Evolutionary conservation across 2,329 filamentous ascomycete genomes (phyloP).

Genomic region (Beauveria rudraprayagi): DNA sequence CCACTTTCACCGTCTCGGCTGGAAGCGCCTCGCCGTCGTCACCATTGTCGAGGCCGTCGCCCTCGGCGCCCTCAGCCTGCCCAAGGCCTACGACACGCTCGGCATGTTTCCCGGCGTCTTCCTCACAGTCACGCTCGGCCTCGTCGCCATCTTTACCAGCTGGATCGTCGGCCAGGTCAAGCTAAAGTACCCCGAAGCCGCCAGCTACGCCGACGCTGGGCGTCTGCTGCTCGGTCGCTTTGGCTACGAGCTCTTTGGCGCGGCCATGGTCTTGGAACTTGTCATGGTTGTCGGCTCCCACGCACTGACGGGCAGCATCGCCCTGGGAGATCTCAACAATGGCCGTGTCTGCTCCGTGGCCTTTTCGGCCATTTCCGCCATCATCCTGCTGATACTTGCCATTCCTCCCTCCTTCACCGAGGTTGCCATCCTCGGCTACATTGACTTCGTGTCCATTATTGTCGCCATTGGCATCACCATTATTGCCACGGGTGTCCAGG

Average conservation of each 20-base stretch:
- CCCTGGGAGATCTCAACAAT: slow-evolving; percentile 51
- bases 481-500: slow-evolving; percentile 46
- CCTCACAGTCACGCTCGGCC: slow-evolving; percentile 13
- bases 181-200: slow-evolving; percentile 41
- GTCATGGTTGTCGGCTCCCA: slow-evolving; percentile 61
- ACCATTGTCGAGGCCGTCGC: slow-evolving; percentile 45
- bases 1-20: slow-evolving; percentile 40
- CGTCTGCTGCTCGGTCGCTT: slow-evolving; percentile 47
- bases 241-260: slow-evolving; percentile 49
- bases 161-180: slow-evolving; percentile 22
- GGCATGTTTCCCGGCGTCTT: slow-evolving; percentile 26
- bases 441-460: slow-evolving; percentile 49
- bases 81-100: slow-evolving; percentile 33
- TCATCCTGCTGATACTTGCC: slow-evolving; percentile 30
- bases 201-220: slow-evolving; percentile 56
- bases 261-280: slow-evolving; percentile 50
- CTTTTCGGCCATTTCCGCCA: slow-evolving; percentile 30
- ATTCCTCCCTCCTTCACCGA: slow-evolving; percentile 33
- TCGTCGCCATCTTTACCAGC: slow-evolving; percentile 15
- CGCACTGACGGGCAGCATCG: slow-evolving; percentile 55
- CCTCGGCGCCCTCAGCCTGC: slow-evolving; percentile 39
- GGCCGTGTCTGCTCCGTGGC: slow-evolving; percentile 34
- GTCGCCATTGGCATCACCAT: slow-evolving; percentile 54
- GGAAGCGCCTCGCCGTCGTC: slow-evolving; percentile 42
- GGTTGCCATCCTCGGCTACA: slow-evolving; percentile 31